phyloP scores from a whole-genome alignment of 257 asterid genomes.

The Nicotiana tomentosiformis region DNA sequence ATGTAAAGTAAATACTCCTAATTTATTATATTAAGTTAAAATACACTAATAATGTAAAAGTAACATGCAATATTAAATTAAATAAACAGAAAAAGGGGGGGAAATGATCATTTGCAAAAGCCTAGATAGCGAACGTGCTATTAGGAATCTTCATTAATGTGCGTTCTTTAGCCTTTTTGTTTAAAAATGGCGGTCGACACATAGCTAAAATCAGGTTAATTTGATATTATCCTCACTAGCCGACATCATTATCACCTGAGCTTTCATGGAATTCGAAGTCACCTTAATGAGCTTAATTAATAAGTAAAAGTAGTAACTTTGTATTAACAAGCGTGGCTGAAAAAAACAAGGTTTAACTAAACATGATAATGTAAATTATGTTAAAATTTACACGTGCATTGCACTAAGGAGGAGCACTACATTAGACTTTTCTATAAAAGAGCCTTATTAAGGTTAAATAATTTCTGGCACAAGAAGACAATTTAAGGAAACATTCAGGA shows the following conservation, averaged over 20 bases:
- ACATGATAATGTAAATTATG: conserved; percentile 12
- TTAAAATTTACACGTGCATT: conserved; percentile 13
- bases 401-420: conserved; percentile 13
- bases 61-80: too few relatives aligned
- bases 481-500: conserved; percentile 22
- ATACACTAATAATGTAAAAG: too few relatives aligned
- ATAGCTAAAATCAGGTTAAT: background rate
- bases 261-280: background rate
- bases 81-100: too few relatives aligned
- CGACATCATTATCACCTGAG: background rate
- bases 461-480: conserved; percentile 1
- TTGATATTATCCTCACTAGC: background rate
- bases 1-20: too few relatives aligned
- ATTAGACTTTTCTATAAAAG: conserved; percentile 3
- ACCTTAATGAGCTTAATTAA: background rate
- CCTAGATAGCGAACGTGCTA: background rate
- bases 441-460: background rate
- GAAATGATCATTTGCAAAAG: background rate
- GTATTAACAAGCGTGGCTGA: background rate
- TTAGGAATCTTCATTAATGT: background rate
- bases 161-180: background rate
- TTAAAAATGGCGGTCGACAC: background rate
- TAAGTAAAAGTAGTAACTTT: background rate
- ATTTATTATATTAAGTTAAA: too few relatives aligned
- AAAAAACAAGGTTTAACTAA: conserved; percentile 12